phyloP scores from a whole-genome alignment of 306 rosid genomes.

The Quercus robur region DNA sequence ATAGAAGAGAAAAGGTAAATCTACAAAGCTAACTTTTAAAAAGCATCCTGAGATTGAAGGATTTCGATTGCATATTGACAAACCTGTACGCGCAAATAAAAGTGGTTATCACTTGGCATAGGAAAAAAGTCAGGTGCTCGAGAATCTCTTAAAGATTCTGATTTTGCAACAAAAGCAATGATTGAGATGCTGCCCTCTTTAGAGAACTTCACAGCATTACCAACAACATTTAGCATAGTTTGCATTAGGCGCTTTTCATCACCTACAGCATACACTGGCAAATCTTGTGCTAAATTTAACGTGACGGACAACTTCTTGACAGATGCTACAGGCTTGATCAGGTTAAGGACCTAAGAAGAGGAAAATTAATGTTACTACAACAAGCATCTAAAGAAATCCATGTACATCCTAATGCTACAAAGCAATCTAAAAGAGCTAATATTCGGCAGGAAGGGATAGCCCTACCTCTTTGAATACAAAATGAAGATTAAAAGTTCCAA shows the following conservation, averaged over 20 bases:
- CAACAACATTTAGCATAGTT: slow-evolving; percentile 80
- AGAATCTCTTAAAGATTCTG: slow-evolving; percentile 73
- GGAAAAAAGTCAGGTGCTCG: slow-evolving; percentile 69
- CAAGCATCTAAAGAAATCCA: slow-evolving; percentile 20
- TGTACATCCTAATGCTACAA: slow-evolving; percentile 7
- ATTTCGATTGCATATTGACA: slow-evolving; percentile 25
- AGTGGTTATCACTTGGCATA: slow-evolving; percentile 66
- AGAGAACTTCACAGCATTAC: slow-evolving; percentile 95
- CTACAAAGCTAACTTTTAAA: slow-evolving; percentile 5
- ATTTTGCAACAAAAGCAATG: slow-evolving; percentile 61
- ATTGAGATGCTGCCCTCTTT: slow-evolving; percentile 80
- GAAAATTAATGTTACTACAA: slow-evolving; percentile 18
- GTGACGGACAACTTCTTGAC: slow-evolving; percentile 70
- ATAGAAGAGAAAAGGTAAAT: background rate
- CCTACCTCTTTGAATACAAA: slow-evolving; percentile 77
- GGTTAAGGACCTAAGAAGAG: slow-evolving; percentile 72
- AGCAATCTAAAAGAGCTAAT: background rate
- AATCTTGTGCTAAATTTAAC: slow-evolving; percentile 62
- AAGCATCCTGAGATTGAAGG: slow-evolving; percentile 15
- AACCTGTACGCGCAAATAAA: slow-evolving; percentile 89
- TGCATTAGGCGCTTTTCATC: slow-evolving; percentile 94
- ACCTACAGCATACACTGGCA: slow-evolving; percentile 71
- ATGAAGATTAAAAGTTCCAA: slow-evolving; percentile 72
- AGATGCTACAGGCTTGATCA: slow-evolving; percentile 84
- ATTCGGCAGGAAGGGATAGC: background rate